Conservation (phyloP, 441 rosid genomes). For the Arabidopsis hybrid region DNA sequence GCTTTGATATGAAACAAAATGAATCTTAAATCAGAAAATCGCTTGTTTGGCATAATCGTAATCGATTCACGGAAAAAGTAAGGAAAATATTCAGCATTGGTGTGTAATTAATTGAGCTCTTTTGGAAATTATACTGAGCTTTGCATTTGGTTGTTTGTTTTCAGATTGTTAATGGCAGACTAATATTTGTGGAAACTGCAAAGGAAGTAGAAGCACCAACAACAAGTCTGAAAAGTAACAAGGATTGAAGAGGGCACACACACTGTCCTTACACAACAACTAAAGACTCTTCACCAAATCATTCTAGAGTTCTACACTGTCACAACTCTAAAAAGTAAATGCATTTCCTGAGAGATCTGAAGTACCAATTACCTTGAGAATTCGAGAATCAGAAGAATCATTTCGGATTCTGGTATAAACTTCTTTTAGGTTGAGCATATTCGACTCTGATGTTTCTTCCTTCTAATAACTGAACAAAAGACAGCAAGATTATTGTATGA, state of each 20-base stretch:
- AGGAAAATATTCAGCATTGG: background rate
- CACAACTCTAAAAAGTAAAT: background rate
- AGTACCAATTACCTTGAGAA: background rate
- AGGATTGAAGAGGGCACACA: background rate
- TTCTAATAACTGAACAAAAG: constrained; percentile 53
- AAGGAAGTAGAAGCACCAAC: constrained; percentile 26
- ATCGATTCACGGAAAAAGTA: background rate
- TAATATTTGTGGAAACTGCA: constrained; percentile 58
- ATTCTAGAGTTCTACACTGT: background rate
- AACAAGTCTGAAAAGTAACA: background rate
- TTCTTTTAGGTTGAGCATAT: constrained; percentile 52
- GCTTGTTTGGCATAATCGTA: background rate
- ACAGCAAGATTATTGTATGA: background rate
- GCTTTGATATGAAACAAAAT: background rate
- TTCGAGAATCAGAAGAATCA: background rate
- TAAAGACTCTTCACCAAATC: constrained; percentile 1
- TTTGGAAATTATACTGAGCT: background rate
- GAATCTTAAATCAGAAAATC: background rate
- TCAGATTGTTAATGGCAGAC: constrained; percentile 56
- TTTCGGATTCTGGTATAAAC: background rate
- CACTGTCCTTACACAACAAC: too few species aligned
- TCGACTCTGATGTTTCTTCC: constrained; percentile 63
- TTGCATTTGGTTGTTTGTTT: constrained; percentile 15
- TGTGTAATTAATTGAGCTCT: background rate
- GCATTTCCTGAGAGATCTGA: background rate